phyloP scores from a whole-genome alignment of 164 flowering plant species.

The Chimonanthus praecox region DNA sequence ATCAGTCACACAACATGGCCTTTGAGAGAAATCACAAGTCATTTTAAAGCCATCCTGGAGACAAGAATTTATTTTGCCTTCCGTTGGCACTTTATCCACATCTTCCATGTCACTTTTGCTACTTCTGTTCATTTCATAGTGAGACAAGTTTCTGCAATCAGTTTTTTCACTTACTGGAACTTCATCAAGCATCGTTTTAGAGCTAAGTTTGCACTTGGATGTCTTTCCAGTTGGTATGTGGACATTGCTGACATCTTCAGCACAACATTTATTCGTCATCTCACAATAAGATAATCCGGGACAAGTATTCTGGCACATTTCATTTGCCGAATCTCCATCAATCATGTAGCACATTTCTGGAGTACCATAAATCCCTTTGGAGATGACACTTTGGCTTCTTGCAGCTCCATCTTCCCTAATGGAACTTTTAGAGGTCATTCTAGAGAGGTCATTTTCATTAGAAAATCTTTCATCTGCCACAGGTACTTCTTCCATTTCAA shows the following conservation, averaged over 20 bases:
- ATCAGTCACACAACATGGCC: not conserved
- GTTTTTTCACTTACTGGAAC: no score
- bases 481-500: not conserved
- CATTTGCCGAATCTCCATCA: slow-evolving; percentile 14
- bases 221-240: not conserved
- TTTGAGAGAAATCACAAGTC: no score
- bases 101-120: not conserved
- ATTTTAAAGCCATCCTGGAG: no score
- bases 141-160: no score
- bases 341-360: slow-evolving; percentile 17
- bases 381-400: no score
- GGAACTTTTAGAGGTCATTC: slow-evolving; percentile 5
- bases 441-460: not conserved
- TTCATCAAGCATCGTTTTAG: not conserved
- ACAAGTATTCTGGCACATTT: not conserved
- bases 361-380: no score
- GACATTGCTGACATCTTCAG: not conserved
- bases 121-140: not conserved
- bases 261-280: not conserved
- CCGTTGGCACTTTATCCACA: no score
- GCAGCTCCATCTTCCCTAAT: slow-evolving; percentile 1
- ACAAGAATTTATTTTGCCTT: no score
- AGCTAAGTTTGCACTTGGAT: not conserved
- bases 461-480: not conserved
- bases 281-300: no score